Percentiles rank a stretch among this genome's conserved stretches.
phyloP scores from a whole-genome alignment of 768 basidiomycete species.

The Rhizopogon salebrosus region DNA sequence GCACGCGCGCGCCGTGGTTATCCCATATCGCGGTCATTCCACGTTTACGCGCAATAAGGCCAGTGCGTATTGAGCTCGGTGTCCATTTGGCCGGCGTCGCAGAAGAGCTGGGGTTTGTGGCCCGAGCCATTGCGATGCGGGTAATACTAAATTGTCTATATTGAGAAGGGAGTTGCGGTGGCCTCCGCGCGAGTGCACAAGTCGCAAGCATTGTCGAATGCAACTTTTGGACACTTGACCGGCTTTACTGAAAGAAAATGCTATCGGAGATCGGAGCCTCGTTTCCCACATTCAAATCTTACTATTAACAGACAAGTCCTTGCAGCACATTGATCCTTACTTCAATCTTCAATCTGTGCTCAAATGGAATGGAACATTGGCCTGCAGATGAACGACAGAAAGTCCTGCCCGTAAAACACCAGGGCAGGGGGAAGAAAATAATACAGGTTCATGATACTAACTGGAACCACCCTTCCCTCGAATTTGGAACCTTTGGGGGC shows the following conservation, averaged over 20 bases:
- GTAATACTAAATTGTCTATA: constrained; percentile 43
- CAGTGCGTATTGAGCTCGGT: constrained; percentile 80
- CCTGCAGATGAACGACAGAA: constrained; percentile 45
- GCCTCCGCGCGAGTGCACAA: constrained; percentile 40
- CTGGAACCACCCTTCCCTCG: constrained; percentile 48
- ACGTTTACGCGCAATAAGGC: constrained; percentile 89
- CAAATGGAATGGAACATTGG: constrained; percentile 79
- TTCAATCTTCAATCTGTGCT: constrained; percentile 1
- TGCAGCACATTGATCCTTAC: background rate
- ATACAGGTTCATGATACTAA: constrained; percentile 21
- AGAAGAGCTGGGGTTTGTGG: constrained; percentile 10
- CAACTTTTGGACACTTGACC: constrained; percentile 12
- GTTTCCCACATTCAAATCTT: constrained; percentile 7
- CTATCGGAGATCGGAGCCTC: background rate
- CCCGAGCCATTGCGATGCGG: constrained; percentile 25
- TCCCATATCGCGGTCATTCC: constrained; percentile 97
- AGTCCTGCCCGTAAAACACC: constrained; percentile 5
- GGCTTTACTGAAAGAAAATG: constrained; percentile 2
- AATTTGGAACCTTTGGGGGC: constrained; percentile 51
- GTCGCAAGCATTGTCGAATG: constrained; percentile 43
- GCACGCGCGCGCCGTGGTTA: constrained; percentile 78
- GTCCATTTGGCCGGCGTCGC: constrained; percentile 62
- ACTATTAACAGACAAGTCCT: too few relatives aligned
- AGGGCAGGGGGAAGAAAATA: constrained; percentile 27
- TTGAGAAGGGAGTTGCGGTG: constrained; percentile 26